phyloP scores from a whole-genome alignment of 2,329 filamentous ascomycete genomes.

The Tolypocladium amazonense region DNA sequence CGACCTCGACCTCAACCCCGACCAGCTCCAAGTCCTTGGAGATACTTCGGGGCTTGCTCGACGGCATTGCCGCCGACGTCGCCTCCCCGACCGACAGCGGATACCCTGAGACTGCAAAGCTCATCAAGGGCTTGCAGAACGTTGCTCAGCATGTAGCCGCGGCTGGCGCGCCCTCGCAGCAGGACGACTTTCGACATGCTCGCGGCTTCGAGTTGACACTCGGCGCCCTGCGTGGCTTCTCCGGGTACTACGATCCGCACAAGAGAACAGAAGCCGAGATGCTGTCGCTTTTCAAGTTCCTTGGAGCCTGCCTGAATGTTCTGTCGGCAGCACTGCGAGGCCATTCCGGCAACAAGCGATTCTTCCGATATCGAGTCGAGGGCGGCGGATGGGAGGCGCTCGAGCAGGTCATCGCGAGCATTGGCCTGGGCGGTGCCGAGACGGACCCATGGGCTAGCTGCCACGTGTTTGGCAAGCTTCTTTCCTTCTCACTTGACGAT shows the following conservation, averaged over 20 bases:
- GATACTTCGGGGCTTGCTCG: constrained; percentile 44
- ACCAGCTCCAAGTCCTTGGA: constrained; percentile 50
- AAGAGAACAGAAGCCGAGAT: constrained; percentile 53
- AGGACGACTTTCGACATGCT: constrained; percentile 76
- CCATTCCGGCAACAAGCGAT: constrained; percentile 78
- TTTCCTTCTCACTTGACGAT: constrained; percentile 73
- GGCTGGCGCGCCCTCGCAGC: constrained; percentile 37
- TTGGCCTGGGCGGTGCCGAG: constrained; percentile 53
- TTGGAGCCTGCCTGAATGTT: constrained; percentile 63
- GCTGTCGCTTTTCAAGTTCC: constrained; percentile 52
- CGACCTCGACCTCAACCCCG: constrained; percentile 52
- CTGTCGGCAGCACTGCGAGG: constrained; percentile 65
- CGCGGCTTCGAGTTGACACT: constrained; percentile 69
- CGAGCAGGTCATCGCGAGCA: constrained; percentile 60
- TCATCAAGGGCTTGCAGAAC: constrained; percentile 48
- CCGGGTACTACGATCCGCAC: constrained; percentile 64
- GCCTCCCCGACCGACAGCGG: constrained; percentile 22
- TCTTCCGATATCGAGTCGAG: constrained; percentile 68
- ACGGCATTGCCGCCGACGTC: constrained; percentile 27
- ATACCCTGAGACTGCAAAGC: constrained; percentile 36
- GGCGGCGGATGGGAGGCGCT: constrained; percentile 70
- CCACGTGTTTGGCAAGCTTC: constrained; percentile 72
- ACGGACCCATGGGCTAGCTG: constrained; percentile 57
- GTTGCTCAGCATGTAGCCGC: constrained; percentile 54
- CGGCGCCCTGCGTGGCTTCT: constrained; percentile 56